Evolutionary conservation across 768 basidiomycete species (phyloP).

Genomic region (Trametes meyenii): DNA sequence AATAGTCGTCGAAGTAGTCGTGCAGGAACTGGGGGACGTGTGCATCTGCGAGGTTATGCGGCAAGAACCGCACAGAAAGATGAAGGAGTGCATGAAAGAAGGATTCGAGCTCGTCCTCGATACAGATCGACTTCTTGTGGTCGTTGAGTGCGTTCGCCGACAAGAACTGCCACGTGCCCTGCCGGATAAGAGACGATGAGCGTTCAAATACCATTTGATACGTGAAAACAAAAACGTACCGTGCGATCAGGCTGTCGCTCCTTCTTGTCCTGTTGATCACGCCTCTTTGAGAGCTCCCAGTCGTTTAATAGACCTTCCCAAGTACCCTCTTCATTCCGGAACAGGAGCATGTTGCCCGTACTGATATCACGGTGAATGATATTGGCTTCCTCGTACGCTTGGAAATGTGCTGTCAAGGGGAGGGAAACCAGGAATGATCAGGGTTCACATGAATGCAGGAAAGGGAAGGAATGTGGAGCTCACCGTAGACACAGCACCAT

Average conservation of each 20-base stretch:
- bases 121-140: background rate
- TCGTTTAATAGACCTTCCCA: background rate
- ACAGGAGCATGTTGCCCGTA: background rate
- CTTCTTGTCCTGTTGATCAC: background rate
- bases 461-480: background rate
- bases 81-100: conserved; percentile 10
- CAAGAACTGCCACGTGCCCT: conserved; percentile 14
- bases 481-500: background rate
- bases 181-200: background rate
- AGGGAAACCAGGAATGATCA: background rate
- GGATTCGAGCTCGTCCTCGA: conserved; percentile 16
- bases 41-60: conserved; percentile 12
- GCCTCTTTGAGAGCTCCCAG: conserved; percentile 5
- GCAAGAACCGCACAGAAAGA: conserved; percentile 19
- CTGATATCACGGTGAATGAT: background rate
- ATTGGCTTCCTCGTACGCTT: background rate
- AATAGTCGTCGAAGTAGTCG: conserved; percentile 9
- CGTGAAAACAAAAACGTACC: background rate
- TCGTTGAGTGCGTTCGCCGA: background rate
- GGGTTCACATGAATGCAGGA: background rate
- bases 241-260: background rate
- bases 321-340: background rate
- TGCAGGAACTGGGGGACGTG: conserved; percentile 18
- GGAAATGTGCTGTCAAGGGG: background rate
- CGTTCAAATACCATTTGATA: too few relatives aligned